Base-by-base conservation (phyloP, 495 filamentous ascomycete genomes). In the Penicillium simplicissimum region DNA sequence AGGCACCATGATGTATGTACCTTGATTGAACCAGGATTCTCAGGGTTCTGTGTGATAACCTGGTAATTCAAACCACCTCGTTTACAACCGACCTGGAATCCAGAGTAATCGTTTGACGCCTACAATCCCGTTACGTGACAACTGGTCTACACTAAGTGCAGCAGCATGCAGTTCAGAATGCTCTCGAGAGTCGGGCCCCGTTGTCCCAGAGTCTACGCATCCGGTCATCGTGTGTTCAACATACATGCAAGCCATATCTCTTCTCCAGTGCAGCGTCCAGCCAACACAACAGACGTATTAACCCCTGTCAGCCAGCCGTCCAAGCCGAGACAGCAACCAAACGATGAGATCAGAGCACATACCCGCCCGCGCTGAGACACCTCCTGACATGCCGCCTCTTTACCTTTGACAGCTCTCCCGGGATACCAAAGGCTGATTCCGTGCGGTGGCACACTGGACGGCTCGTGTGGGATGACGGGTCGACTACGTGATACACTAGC, bases 321-420 rank as follows among this genome's bases (percentile, higher is more conserved):
- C 31, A 28, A 56, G 52, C 52, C 60, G 55, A 56, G 36, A 56
- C 60, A 40, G 10, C 15, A 9, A 36, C 19, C 54, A 58, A 54
- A 62, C 47, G 54, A 58, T 62, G 60, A 62, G 33, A 57, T 58
- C 54, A 54, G 55, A 54, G 60, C 38, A 45, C 55, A 53, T 43
- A 49, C 2, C 59, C 53, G 59, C 2, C 59, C 53, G 59, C 35
- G 23, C 59, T 62, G 45, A 62, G 53, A 57, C 59, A 57, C 34
- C 47, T 47, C 48, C 48, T 53, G 38, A 28, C 60, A 62, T 61
- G 15, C 52, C 43, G 52, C 40, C 48, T 7, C 10, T 37, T 17
- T 25, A 52, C 35, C 34, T 23, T 33, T 25, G 9, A 36, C 48
- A 45, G 45, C 37, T 40, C 33, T 38, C 10, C 31, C 47, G 33